Percentiles rank a stretch among this genome's conserved stretches.
phyloP scores from a whole-genome alignment of 768 basidiomycete genomes.

The Lentinula lateritia region DNA sequence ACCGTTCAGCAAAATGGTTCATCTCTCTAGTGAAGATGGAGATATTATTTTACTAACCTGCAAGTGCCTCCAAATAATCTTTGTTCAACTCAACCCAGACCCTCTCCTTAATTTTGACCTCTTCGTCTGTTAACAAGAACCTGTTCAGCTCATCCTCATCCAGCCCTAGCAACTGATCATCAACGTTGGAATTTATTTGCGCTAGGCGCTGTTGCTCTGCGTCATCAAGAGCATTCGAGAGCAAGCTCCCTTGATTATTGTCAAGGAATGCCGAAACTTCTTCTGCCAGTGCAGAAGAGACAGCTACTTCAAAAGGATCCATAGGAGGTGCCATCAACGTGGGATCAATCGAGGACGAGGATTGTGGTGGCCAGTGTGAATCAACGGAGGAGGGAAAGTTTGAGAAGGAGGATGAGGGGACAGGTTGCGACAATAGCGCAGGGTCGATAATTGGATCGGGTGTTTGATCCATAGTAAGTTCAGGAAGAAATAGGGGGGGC shows the following conservation, averaged over 20 bases:
- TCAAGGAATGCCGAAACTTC: constrained; percentile 67
- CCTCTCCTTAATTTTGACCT: constrained; percentile 81
- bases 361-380: too few species aligned
- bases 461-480: constrained; percentile 34
- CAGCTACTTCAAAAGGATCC: constrained; percentile 46
- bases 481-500: constrained; percentile 38
- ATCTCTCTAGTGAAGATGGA: not conserved
- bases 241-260: constrained; percentile 52
- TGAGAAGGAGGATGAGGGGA: constrained; percentile 13
- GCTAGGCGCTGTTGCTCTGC: constrained; percentile 59
- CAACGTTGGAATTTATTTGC: constrained; percentile 31
- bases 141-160: constrained; percentile 87
- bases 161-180: constrained; percentile 68
- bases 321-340: constrained; percentile 10
- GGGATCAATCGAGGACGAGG: constrained; percentile 5
- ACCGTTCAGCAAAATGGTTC: constrained; percentile 38
- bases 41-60: constrained; percentile 41
- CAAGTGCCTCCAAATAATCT: constrained; percentile 85
- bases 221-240: constrained; percentile 60
- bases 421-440: constrained; percentile 29
- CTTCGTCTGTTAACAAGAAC: constrained; percentile 73
- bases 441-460: constrained; percentile 52
- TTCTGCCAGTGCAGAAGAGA: constrained; percentile 57
- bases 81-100: constrained; percentile 93
- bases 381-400: constrained; percentile 4